These are phyloP conservation scores for Arthrobotrys sinensis DNA, from an alignment of 2,329 filamentous ascomycete genomes.

Conservation along the genomic window DNA sequence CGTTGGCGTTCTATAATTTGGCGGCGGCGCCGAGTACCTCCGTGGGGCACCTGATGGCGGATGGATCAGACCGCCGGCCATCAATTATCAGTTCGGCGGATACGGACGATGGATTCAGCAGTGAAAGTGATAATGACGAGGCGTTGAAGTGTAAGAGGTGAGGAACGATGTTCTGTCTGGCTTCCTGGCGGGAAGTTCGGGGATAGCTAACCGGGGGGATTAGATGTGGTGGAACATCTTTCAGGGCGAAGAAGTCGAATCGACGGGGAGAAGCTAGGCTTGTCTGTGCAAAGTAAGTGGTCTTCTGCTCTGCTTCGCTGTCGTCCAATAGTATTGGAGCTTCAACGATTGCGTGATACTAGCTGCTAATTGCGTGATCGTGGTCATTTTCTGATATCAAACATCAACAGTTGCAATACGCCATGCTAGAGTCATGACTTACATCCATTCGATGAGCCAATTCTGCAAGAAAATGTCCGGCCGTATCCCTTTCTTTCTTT, in stretches of 20 bases:
- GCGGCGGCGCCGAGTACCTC: slow-evolving; percentile 60
- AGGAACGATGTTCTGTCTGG: slow-evolving; percentile 69
- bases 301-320: slow-evolving; percentile 1
- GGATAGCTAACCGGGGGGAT: slow-evolving; percentile 7
- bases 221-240: slow-evolving; percentile 74
- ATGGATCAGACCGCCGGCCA: slow-evolving; percentile 71
- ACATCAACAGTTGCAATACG: slow-evolving; percentile 44
- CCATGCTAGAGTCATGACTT: slow-evolving; percentile 60
- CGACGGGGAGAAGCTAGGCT: slow-evolving; percentile 72
- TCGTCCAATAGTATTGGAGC: slow-evolving; percentile 16
- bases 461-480: slow-evolving; percentile 55
- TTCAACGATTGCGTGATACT: slow-evolving; percentile 18
- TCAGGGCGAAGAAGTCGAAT: slow-evolving; percentile 74
- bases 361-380: slow-evolving; percentile 27
- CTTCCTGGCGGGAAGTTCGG: neutral
- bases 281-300: slow-evolving; percentile 73
- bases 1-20: slow-evolving; percentile 56
- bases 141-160: slow-evolving; percentile 71
- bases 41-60: slow-evolving; percentile 64
- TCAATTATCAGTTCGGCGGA: slow-evolving; percentile 74
- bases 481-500: slow-evolving; percentile 51
- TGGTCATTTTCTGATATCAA: slow-evolving; percentile 13
- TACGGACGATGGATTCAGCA: slow-evolving; percentile 65
- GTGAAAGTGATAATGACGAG: slow-evolving; percentile 68
- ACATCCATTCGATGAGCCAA: slow-evolving; percentile 45